These are phyloP conservation scores for Mollisiaceae sp. DNA, from an alignment of 2,329 filamentous ascomycete genomes.

Conservation along the genomic window DNA sequence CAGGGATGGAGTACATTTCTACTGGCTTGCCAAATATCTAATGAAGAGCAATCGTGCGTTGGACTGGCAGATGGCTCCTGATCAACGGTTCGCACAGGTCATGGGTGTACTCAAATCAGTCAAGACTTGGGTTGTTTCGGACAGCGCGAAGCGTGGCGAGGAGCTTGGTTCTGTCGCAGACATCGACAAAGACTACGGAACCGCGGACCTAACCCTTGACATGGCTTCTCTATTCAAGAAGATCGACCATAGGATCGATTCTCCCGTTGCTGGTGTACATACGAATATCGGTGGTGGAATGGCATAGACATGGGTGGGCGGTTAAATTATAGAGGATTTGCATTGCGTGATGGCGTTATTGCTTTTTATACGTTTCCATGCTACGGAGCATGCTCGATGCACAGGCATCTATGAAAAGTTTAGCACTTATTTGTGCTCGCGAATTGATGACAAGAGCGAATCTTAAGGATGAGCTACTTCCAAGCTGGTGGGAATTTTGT, in stretches of 20 bases:
- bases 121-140: constrained; percentile 63
- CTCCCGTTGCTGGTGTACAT: constrained; percentile 41
- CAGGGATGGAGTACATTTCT: constrained; percentile 74
- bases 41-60: constrained; percentile 60
- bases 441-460: not conserved
- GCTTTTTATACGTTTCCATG: constrained; percentile 20
- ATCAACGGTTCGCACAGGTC: constrained; percentile 63
- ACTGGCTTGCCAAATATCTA: constrained; percentile 71
- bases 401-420: constrained; percentile 7
- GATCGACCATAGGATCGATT: constrained; percentile 51
- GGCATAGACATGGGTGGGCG: constrained; percentile 32
- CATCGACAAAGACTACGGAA: constrained; percentile 70
- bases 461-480: constrained; percentile 2
- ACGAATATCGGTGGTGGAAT: constrained; percentile 36
- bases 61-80: constrained; percentile 61
- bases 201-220: constrained; percentile 68
- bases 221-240: constrained; percentile 75
- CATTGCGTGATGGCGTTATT: constrained; percentile 36
- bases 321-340: constrained; percentile 31
- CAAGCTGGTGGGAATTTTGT: not conserved
- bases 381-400: not conserved
- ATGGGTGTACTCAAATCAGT: constrained; percentile 66
- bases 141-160: constrained; percentile 68
- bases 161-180: constrained; percentile 71
- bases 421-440: not conserved